Base-by-base conservation (phyloP, 129 eudicot species). In the Mikania micrantha region DNA sequence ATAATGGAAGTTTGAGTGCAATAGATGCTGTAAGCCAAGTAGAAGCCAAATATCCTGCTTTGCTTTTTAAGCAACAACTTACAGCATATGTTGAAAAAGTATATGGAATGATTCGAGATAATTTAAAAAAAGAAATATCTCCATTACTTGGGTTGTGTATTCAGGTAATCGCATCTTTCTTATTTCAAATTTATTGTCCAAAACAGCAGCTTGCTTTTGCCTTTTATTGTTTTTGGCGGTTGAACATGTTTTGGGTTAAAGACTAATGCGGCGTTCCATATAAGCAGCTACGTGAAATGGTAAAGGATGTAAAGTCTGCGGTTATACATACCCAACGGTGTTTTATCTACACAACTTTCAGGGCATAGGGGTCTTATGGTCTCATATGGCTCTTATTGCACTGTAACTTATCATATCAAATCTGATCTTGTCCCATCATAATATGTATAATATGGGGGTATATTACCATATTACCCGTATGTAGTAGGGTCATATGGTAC, bases 31-130 rank as follows among this genome's bases (percentile, higher is more conserved):
- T 74, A 64, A 74, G 72, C 78, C 78, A 74, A 52, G 78, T 74
- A 9, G 78, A 74, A 81, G 98, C 98, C 76, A 93, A 93, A 56
- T 93, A 93, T 73, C 98, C 98, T 0, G 95, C 98, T 53, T 86
- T 93, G 82, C 90, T 93, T 54, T 93, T 93, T 67, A 93, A 93
- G 82, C 98, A 93, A 72, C 98, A 93, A 73, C 96, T 93, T 70
- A 93, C 98, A 10, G 98, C 98, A 28, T 93, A 84, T 74, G 98
- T 93, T 0, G 98, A 93, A 69, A 93, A 93, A 73, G 79, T 93
- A 27, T 93, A 93, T 64, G 98, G 98, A 77, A 80, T 93, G 95
- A 93, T 93, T 45, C 69, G 98, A 32, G 98, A 93, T 78, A 93
- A 89, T 81, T 61, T 93, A 40, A 93, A 93, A 77, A 93, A 93